Conservation (phyloP, 305 asterid genomes). For the Ajuga reptans region DNA sequence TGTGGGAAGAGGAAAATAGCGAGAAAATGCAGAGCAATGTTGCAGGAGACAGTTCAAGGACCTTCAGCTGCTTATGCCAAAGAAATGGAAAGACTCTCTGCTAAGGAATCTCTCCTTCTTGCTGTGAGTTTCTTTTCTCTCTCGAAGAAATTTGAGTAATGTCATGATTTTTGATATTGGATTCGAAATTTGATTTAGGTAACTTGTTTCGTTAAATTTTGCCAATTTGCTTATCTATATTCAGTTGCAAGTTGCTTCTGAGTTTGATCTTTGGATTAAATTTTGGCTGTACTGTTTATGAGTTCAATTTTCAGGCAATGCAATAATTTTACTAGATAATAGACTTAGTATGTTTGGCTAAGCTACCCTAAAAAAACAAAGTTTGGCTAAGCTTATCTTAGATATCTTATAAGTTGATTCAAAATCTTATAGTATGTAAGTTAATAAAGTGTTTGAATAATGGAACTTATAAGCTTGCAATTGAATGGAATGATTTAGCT, state of each 20-base stretch:
- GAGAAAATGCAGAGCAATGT: constrained; percentile 50
- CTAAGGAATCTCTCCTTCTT: constrained; percentile 82
- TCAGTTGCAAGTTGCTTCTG: neutral
- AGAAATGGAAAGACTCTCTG: constrained; percentile 79
- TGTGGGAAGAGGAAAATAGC: constrained; percentile 18
- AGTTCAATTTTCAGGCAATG: neutral
- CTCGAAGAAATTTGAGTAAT: neutral
- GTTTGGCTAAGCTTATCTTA: too few relatives aligned
- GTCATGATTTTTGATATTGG: constrained; percentile 1
- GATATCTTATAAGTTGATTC: too few relatives aligned
- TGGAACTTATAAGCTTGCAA: too few relatives aligned
- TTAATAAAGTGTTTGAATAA: too few relatives aligned
- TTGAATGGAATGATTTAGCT: too few relatives aligned
- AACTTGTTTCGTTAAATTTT: neutral
- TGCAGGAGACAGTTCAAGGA: constrained; percentile 60
- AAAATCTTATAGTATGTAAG: too few relatives aligned
- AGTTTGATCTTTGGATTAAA: neutral
- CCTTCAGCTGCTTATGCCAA: constrained; percentile 79
- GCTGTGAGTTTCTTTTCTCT: constrained; percentile 39
- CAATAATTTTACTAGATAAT: neutral
- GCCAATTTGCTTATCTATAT: neutral
- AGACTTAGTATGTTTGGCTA: neutral
- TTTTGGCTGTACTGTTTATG: constrained; percentile 3
- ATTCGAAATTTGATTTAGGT: neutral
- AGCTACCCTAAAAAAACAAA: too few relatives aligned